phyloP scores from a whole-genome alignment of 208 protist genomes.

The Trypanosomatidae sp. region DNA sequence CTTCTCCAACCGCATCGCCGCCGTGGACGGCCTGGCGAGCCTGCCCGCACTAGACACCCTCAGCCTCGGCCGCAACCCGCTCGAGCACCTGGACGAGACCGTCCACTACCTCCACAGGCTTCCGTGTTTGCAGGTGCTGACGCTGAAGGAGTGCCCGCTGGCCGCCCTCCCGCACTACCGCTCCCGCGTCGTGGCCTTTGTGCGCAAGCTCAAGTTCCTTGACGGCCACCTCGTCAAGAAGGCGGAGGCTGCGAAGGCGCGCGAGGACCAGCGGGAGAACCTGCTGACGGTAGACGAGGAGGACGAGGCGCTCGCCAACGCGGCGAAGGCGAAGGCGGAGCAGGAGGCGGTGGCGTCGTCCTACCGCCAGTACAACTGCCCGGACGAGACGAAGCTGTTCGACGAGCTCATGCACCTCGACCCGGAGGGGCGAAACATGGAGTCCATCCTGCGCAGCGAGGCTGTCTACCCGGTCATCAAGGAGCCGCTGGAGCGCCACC shows the following conservation, averaged over 20 bases:
- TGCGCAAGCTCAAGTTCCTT: slow-evolving; percentile 67
- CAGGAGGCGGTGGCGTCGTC: slow-evolving; percentile 37
- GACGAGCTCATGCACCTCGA: slow-evolving; percentile 72
- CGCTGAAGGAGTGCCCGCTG: slow-evolving; percentile 72
- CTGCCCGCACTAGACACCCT: slow-evolving; percentile 82
- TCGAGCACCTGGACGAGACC: slow-evolving; percentile 88
- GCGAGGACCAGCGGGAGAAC: slow-evolving; percentile 83
- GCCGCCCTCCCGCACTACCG: slow-evolving; percentile 62
- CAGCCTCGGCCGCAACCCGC: slow-evolving; percentile 92
- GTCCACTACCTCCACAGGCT: slow-evolving; percentile 80
- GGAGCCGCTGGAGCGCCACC: slow-evolving; percentile 69
- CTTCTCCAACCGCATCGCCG: slow-evolving; percentile 84
- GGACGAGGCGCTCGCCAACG: slow-evolving; percentile 49
- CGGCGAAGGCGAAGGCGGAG: slow-evolving; percentile 43
- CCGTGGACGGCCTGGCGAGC: slow-evolving; percentile 63
- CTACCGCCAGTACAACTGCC: slow-evolving; percentile 83
- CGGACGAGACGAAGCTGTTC: slow-evolving; percentile 71
- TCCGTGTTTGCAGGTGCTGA: slow-evolving; percentile 78
- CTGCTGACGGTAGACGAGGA: slow-evolving; percentile 79
- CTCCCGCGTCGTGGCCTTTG: slow-evolving; percentile 66
- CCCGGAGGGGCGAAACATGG: slow-evolving; percentile 56
- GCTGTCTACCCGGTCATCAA: slow-evolving; percentile 55
- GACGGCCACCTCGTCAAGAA: slow-evolving; percentile 53
- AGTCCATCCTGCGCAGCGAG: slow-evolving; percentile 59
- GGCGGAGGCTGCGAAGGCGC: slow-evolving; percentile 46